Conservation (phyloP, 1,284 basidiomycete genomes). For the Irpex sp. region DNA sequence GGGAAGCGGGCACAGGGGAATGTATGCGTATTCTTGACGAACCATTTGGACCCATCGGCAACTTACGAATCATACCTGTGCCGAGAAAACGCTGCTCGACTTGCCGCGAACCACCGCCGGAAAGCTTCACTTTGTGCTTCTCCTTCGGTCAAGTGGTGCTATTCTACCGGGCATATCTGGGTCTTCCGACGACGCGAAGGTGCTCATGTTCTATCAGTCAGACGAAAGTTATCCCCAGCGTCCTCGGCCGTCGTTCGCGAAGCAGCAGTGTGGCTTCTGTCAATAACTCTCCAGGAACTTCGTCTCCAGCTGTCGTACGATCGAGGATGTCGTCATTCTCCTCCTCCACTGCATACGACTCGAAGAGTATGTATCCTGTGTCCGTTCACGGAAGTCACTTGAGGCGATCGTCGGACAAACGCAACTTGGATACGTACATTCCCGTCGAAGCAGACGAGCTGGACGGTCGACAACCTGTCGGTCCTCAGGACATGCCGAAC, state of each 20-base stretch:
- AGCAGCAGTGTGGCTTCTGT: constrained; percentile 53
- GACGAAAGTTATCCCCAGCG: constrained; percentile 35
- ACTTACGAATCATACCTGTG: constrained; percentile 50
- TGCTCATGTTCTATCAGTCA: constrained; percentile 62
- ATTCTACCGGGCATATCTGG: constrained; percentile 57
- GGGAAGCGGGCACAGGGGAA: constrained; percentile 60
- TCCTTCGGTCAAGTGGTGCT: constrained; percentile 55
- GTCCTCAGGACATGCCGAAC: constrained; percentile 34
- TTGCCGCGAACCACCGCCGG: constrained; percentile 63
- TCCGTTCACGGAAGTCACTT: constrained; percentile 77
- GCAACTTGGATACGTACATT: constrained; percentile 48
- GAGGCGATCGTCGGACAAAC: constrained; percentile 63
- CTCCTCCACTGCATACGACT: constrained; percentile 37
- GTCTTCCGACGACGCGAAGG: constrained; percentile 49
- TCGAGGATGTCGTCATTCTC: constrained; percentile 38
- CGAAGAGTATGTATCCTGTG: constrained; percentile 57
- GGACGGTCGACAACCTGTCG: constrained; percentile 31
- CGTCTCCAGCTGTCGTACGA: constrained; percentile 42
- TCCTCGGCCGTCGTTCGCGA: constrained; percentile 51
- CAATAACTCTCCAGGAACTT: constrained; percentile 38
- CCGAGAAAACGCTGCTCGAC: constrained; percentile 52
- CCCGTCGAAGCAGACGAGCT: constrained; percentile 41
- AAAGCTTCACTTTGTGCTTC: constrained; percentile 59
- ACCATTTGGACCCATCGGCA: constrained; percentile 47
- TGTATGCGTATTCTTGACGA: constrained; percentile 60